A percentile compares a stretch with the other conserved stretches of the same genome.
Conservation (phyloP, 2,329 filamentous ascomycete species). For the Metarhizium humberi region DNA sequence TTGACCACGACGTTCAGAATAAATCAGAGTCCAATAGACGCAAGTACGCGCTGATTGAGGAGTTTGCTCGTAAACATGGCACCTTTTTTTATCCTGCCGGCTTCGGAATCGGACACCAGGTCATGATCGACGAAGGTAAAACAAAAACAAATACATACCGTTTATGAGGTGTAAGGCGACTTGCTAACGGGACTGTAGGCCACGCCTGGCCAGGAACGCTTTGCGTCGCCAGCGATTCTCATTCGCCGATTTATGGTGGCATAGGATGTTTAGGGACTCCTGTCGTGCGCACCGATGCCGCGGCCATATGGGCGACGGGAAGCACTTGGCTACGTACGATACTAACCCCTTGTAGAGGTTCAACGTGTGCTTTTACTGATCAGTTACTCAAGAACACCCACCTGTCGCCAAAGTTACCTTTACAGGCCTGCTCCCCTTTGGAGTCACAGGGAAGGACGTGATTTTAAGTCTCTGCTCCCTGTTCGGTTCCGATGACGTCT, state of each 20-base stretch:
- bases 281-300: conserved; percentile 75
- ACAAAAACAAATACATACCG: no score
- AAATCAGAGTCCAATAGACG: conserved; percentile 66
- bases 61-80: conserved; percentile 68
- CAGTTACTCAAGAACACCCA: conserved; percentile 45
- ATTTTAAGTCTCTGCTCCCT: conserved; percentile 82
- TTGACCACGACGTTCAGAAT: conserved; percentile 85
- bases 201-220: conserved; percentile 73
- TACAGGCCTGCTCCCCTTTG: conserved; percentile 60
- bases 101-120: conserved; percentile 76
- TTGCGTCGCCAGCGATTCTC: conserved; percentile 63
- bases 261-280: conserved; percentile 66
- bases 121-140: conserved; percentile 36
- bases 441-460: conserved; percentile 84
- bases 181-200: conserved; percentile 3
- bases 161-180: background rate
- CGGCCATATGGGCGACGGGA: conserved; percentile 73
- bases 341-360: no score
- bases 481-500: conserved; percentile 70
- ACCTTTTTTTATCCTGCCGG: conserved; percentile 68
- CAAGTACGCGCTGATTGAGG: conserved; percentile 73
- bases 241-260: conserved; percentile 76
- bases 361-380: no score
- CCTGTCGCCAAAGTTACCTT: conserved; percentile 71
- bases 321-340: conserved; percentile 57